phyloP scores from a whole-genome alignment of 306 rosid species.

The Trifolium dubium region DNA sequence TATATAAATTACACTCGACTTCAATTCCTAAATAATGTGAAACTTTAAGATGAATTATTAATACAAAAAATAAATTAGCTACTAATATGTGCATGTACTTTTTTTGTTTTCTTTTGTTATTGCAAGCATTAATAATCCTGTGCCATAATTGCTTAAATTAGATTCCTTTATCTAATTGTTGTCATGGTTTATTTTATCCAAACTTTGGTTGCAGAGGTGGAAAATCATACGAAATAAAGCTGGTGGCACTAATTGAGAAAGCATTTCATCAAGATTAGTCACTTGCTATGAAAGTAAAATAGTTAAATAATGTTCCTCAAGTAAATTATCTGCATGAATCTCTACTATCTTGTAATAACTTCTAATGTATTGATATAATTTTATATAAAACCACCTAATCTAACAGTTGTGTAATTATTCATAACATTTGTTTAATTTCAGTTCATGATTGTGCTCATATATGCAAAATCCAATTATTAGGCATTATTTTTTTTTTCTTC shows the following conservation, averaged over 20 bases:
- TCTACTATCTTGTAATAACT: background rate
- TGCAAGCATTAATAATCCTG: too few species aligned
- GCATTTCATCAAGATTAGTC: constrained; percentile 49
- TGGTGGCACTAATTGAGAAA: constrained; percentile 46
- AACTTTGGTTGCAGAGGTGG: constrained; percentile 71
- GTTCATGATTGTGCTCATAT: background rate
- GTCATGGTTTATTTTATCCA: constrained; percentile 37
- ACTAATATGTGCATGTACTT: too few species aligned
- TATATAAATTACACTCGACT: too few species aligned
- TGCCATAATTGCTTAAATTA: too few species aligned
- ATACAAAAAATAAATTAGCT: too few species aligned
- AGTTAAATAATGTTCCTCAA: constrained; percentile 44
- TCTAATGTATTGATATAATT: background rate
- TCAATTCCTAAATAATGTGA: too few species aligned
- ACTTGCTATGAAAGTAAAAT: constrained; percentile 51
- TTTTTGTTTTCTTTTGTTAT: too few species aligned
- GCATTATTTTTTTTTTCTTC: background rate
- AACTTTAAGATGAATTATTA: too few species aligned
- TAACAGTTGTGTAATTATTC: too few species aligned
- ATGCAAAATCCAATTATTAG: background rate
- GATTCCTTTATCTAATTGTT: constrained; percentile 5
- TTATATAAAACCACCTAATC: background rate
- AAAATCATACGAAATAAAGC: constrained; percentile 58
- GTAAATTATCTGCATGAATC: constrained; percentile 11
- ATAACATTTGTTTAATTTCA: background rate